Base-by-base conservation (phyloP, 331 rosid species). In the Quercus phellos region DNA sequence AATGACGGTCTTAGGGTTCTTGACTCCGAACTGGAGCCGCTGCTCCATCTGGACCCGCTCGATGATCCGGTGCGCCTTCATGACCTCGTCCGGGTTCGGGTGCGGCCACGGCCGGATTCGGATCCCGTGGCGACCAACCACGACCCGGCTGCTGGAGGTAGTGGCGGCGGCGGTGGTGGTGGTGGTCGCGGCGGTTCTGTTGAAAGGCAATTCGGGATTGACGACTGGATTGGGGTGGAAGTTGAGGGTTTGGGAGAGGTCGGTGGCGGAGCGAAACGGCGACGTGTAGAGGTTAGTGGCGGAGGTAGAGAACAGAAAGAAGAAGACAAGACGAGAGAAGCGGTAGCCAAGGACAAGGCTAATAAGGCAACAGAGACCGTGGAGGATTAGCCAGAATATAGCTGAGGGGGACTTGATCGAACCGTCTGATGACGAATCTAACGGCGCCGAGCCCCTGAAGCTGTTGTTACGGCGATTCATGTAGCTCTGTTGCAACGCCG, bases 61-160 rank as follows among this genome's bases (percentile, higher is more conserved):
- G 50, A 95, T 88, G 63, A 95, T 95, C 78, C 81, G 90, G 77
- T 95, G 98, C 78, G 99, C 99, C 87, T 90, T 87, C 99, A 95
- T 95, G 18, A 93, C 93, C 80, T 95, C 99, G 46, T 70, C 89
- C 27, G 97, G 97, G 87, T 94, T 88, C 81, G 99, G 99, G 78
- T 94, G 99, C 5, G 99, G 99, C 99, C 99, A 95, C n/a, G 99
- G 93, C 71, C 98, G 87, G 85, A 95, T 89, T 79, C 99, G 98
- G 94, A 95, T 95, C 90, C 99, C 99, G 67, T 95, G 99, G 68
- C 99, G 85, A 21, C 99, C 99, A 17, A 95, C 99, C 21, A 95
- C 89, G 8, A 95, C 99, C 24, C 99, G 85, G 79, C 99, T 93
- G 55, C 73, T 78, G 11, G 91, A 81, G 74, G 74, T 79, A 18